Evolutionary conservation across 1,284 basidiomycete genomes (phyloP).

Genomic region (Puccinia sorghi): DNA sequence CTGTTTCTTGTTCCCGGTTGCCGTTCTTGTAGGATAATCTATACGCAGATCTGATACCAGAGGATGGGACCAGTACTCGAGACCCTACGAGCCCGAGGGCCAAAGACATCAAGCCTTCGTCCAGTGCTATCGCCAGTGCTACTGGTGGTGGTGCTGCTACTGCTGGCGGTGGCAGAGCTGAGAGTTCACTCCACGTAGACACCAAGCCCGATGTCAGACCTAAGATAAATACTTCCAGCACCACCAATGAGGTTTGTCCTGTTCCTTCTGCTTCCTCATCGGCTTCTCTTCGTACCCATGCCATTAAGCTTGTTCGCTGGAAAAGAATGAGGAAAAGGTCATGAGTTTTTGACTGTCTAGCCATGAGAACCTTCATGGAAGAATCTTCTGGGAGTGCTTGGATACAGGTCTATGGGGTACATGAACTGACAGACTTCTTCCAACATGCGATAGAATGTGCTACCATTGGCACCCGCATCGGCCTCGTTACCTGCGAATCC

Average conservation of each 20-base stretch:
- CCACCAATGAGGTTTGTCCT: background rate
- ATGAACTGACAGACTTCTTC: background rate
- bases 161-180: background rate
- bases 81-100: constrained; percentile 40
- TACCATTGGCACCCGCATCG: constrained; percentile 32
- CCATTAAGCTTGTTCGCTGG: background rate
- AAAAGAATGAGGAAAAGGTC: background rate
- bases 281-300: background rate
- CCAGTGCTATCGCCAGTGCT: background rate
- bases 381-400: background rate
- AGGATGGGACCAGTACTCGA: constrained; percentile 35
- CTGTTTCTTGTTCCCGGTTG: background rate
- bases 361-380: background rate
- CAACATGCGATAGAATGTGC: constrained; percentile 2
- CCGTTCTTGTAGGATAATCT: constrained; percentile 36
- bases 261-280: background rate
- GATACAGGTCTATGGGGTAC: background rate
- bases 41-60: constrained; percentile 43
- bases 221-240: background rate
- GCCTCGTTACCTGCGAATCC: constrained; percentile 44
- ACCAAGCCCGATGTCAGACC: constrained; percentile 27
- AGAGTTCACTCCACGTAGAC: constrained; percentile 6
- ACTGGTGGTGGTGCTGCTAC: background rate
- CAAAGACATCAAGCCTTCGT: background rate
- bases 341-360: background rate